Evolutionary conservation across 2,329 filamentous ascomycete genomes (phyloP), one percentile per base, ranked within the genome.

Genomic region (Calonectria pseudoreteaudii): DNA sequence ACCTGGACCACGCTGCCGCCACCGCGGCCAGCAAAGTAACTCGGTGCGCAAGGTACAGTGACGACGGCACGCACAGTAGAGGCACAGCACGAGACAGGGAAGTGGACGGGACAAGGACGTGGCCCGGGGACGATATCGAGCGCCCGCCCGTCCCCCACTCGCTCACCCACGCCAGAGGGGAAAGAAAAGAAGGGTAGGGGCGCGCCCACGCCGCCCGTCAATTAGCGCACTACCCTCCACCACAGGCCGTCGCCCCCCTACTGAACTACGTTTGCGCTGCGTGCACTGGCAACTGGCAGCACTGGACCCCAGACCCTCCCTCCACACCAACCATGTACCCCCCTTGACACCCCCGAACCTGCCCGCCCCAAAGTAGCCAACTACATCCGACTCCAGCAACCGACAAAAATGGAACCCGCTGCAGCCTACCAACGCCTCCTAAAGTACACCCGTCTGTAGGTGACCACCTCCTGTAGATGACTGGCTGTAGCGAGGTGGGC

Each of bases 371-470:
- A 52, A 62, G 23, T 28, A 68, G 36, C 66, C 66, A 60, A 68
- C 50, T 31, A 68, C 38, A 60, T 31, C 28, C 52, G 38, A 49
- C 38, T 50, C 66, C 66, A 60, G 70, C 36, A 65, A 58, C 70
- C 66, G 70, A 67, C 64, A 71, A 52, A 71, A 52, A 67, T 71
- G 65, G 70, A 68, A 49, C 70, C 58, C 38, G 60, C 58, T 68
- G 70, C 70, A 72, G 66, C 52, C 70, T 60, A 62, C 44, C 56
- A 70, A 50, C 58, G 47, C 68, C 56, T 60, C 49, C n/a, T 41
- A 65, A 49, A 67, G 47, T 38, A 49, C 70, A 68, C 62, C 70
- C 58, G 49, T 36, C 58, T 60, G 60, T 66, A 73, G 50, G 60
- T 73, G 30, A 66, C 71, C 50, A 53, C 34, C 50, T 28, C 44